phyloP scores from a whole-genome alignment of 2,329 filamentous ascomycete genomes.

The Fusarium clavum region DNA sequence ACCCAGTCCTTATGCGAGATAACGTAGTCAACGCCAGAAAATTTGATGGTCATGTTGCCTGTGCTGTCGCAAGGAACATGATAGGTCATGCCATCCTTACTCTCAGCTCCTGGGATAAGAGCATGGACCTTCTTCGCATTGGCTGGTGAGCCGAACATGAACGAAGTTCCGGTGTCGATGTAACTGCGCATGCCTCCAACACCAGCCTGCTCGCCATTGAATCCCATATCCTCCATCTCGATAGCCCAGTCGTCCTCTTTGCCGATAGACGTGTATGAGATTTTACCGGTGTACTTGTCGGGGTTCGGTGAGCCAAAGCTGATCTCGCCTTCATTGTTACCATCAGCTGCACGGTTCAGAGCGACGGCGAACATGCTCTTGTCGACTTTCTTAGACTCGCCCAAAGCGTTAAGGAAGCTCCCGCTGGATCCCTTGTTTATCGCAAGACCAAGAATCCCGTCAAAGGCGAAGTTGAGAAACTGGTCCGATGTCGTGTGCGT shows the following conservation, averaged over 20 bases:
- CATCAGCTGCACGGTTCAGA: conserved; percentile 74
- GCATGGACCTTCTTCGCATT: conserved; percentile 77
- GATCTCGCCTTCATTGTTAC: conserved; percentile 77
- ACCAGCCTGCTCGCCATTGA: conserved; percentile 69
- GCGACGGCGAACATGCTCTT: conserved; percentile 78
- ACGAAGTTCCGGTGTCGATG: conserved; percentile 87
- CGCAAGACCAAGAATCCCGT: conserved; percentile 86
- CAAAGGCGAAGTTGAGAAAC: conserved; percentile 83
- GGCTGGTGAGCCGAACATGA: conserved; percentile 75
- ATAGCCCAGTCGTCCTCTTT: conserved; percentile 78
- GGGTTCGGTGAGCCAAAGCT: conserved; percentile 79
- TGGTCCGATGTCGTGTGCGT: conserved; percentile 77
- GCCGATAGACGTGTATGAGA: conserved; percentile 72
- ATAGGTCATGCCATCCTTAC: conserved; percentile 71
- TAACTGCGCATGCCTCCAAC: conserved; percentile 71
- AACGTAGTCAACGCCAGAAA: conserved; percentile 74
- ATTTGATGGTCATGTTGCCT: conserved; percentile 70
- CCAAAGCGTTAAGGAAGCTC: conserved; percentile 75
- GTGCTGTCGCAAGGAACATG: conserved; percentile 78
- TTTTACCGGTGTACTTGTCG: conserved; percentile 73
- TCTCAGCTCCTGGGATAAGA: conserved; percentile 70
- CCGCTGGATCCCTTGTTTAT: conserved; percentile 69
- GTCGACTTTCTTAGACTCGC: conserved; percentile 64
- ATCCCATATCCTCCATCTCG: conserved; percentile 71
- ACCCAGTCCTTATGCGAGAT: conserved; percentile 80